Conservation (phyloP, 2,329 filamentous ascomycete species). For the Microdochium bolleyi region DNA sequence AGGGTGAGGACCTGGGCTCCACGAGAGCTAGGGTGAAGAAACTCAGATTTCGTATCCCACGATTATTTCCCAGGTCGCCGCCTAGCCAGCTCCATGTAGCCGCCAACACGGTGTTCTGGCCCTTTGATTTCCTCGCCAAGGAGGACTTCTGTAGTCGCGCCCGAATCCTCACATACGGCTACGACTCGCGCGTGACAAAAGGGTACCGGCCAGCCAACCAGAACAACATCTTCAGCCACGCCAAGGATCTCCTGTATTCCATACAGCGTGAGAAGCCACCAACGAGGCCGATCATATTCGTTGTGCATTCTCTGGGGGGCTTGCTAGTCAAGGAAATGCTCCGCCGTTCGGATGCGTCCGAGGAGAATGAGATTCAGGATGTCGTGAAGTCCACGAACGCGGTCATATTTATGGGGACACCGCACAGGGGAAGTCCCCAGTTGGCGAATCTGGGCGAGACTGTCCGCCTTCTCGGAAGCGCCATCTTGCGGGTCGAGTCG, state of each 20-base stretch:
- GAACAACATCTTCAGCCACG: not conserved
- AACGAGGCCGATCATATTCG: slow-evolving; percentile 4
- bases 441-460: slow-evolving; percentile 3
- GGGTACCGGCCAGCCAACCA: not conserved
- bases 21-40: not conserved
- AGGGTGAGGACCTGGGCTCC: not conserved
- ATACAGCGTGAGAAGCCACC: not conserved
- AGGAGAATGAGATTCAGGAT: slow-evolving; percentile 1
- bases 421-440: slow-evolving; percentile 7
- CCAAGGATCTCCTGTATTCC: not conserved
- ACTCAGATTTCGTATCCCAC: not conserved
- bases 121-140: not conserved
- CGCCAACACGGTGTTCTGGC: not conserved
- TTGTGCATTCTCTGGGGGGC: slow-evolving; percentile 8
- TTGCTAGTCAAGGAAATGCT: slow-evolving; percentile 10
- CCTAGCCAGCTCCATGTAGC: not conserved
- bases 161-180: not conserved
- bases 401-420: slow-evolving; percentile 8
- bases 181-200: not conserved
- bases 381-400: slow-evolving; percentile 4
- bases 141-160: not conserved
- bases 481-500: slow-evolving; percentile 4
- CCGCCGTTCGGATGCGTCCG: not conserved
- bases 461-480: slow-evolving; percentile 1
- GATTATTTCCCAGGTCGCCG: not conserved